Conservation (phyloP, 2,329 filamentous ascomycete species). For the Davidsoniella australis region DNA sequence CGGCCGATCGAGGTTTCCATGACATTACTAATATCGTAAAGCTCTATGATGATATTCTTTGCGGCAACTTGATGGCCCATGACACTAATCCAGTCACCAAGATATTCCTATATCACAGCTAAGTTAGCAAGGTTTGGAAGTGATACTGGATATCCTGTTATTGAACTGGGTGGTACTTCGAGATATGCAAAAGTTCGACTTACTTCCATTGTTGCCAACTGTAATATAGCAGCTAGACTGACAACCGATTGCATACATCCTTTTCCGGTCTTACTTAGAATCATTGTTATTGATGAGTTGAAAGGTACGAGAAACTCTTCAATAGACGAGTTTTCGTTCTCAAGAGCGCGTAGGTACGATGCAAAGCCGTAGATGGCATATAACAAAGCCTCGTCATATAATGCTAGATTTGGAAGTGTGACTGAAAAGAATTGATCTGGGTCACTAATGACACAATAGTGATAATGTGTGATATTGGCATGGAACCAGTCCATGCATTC, state of each 20-base stretch:
- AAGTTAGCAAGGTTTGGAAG: slow-evolving; percentile 13
- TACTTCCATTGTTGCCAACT: slow-evolving; percentile 88
- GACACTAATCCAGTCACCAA: slow-evolving; percentile 90
- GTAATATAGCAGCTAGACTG: slow-evolving; percentile 72
- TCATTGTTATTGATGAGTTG: slow-evolving; percentile 64
- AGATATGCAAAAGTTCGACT: slow-evolving; percentile 14
- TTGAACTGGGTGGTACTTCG: too few species aligned
- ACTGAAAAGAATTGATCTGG: slow-evolving; percentile 55
- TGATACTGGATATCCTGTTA: background rate
- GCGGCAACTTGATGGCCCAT: slow-evolving; percentile 87
- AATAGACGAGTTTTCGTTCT: slow-evolving; percentile 53
- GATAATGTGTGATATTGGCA: slow-evolving; percentile 60
- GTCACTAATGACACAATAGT: slow-evolving; percentile 65
- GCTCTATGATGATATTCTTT: slow-evolving; percentile 56
- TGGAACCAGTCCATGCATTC: slow-evolving; percentile 66
- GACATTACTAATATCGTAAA: slow-evolving; percentile 63
- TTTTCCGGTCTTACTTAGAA: slow-evolving; percentile 32
- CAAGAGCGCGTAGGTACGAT: slow-evolving; percentile 67
- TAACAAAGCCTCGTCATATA: slow-evolving; percentile 60
- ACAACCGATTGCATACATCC: slow-evolving; percentile 37
- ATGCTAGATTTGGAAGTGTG: slow-evolving; percentile 53
- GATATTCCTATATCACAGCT: slow-evolving; percentile 49
- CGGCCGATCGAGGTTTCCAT: slow-evolving; percentile 54
- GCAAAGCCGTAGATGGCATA: slow-evolving; percentile 80
- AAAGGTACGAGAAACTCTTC: slow-evolving; percentile 78